Evolutionary conservation across 192 early-diverging fungal species (phyloP), one percentile per base, ranked within the genome.

Genomic region (Geranomyces michiganensis): DNA sequence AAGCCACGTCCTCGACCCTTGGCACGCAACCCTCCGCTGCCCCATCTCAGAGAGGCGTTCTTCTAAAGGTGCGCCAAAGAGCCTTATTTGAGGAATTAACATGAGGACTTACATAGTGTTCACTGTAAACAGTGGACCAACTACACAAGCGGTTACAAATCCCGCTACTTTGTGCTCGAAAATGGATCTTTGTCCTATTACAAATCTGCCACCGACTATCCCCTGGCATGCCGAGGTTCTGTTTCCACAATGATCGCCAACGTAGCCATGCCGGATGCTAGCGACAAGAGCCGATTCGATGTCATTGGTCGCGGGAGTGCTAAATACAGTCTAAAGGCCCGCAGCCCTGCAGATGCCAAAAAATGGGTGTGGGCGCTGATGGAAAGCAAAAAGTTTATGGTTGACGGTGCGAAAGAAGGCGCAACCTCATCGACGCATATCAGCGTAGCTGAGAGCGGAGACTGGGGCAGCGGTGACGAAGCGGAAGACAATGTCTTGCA

Each of bases 121-220:
- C 36, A 41, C 10, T 41, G 36, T 10, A 41, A 41, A 41, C 36
- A 41, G 73, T 95, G 92, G 92, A 92, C 90, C 62, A 95, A 95
- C 81, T 92, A 92, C 76, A 88, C 91, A 13, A 75, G 84, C 49
- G 92, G 93, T 46, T 95, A 91, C 82, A 89, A 91, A 68, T 74
- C 81, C 45, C 80, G 92, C 33, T 93, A 90, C 84, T 93, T 93
- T 73, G 91, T 90, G 10, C 82, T 95, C 0, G 91, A 93, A 48
- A 81, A 90, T 47, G 90, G 92, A 33, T 89, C 88, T 21, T 76
- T 93, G n/a, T 91, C 90, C 0, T 94, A 94, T 71, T 94, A 89
- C 81, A 90, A 93, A 62, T 87, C 90, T 71, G 81, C 88, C 62
- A 87, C 87, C 48, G 91, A 93, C 67, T 91, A 88, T 41, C 87